These are phyloP conservation scores for Petrea volubilis DNA, from an alignment of 257 asterid genomes.

Conservation along the genomic window DNA sequence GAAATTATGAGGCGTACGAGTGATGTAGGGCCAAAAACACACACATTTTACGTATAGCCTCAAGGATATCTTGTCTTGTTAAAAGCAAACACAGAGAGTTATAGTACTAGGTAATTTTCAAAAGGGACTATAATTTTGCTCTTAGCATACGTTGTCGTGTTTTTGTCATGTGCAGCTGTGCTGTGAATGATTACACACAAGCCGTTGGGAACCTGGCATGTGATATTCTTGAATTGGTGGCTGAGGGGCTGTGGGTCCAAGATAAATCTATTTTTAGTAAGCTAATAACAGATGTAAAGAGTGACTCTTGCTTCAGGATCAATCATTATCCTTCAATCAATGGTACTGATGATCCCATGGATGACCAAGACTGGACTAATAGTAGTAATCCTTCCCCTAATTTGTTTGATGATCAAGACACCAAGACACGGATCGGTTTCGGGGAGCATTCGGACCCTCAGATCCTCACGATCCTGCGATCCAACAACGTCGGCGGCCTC, in stretches of 20 bases:
- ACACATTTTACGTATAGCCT: neutral
- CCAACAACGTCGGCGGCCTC: conserved; percentile 77
- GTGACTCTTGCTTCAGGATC: conserved; percentile 77
- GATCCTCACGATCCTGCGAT: conserved; percentile 60
- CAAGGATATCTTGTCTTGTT: neutral
- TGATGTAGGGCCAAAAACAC: neutral
- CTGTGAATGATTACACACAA: conserved; percentile 56
- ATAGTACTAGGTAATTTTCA: conserved; percentile 15
- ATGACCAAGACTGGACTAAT: no score
- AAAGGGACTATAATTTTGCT: conserved; percentile 18
- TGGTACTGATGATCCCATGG: neutral
- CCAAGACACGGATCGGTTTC: conserved; percentile 57
- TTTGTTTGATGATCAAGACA: neutral
- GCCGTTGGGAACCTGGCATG: conserved; percentile 57
- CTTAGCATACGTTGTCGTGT: neutral
- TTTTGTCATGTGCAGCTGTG: conserved; percentile 41
- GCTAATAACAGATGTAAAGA: conserved; percentile 48
- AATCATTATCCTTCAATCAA: conserved; percentile 63
- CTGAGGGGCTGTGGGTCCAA: conserved; percentile 45
- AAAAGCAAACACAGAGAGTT: neutral
- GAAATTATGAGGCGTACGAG: neutral
- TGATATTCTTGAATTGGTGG: conserved; percentile 65
- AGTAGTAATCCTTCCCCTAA: neutral
- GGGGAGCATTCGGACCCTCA: conserved; percentile 93
- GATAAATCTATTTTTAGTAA: conserved; percentile 48